Conservation (phyloP, 148 eudicot genomes). For the Vaccinium corymbosum region DNA sequence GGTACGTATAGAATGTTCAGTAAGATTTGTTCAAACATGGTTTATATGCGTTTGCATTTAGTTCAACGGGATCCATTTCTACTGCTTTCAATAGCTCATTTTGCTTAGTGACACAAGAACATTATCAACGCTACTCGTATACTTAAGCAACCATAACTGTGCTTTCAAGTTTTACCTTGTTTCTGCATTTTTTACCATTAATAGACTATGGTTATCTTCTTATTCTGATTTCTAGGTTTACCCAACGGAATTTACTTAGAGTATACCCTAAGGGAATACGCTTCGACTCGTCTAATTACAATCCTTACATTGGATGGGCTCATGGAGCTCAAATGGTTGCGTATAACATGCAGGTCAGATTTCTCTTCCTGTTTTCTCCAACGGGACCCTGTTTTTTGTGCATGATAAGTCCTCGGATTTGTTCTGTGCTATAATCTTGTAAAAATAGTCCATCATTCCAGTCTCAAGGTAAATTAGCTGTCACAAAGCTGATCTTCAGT, state of each 20-base stretch:
- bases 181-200: not conserved
- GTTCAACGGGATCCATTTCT: not conserved
- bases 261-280: slow-evolving; percentile 61
- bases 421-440: not conserved
- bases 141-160: not conserved
- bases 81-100: not conserved
- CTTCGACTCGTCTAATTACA: slow-evolving; percentile 57
- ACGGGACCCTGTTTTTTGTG: not conserved
- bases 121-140: not conserved
- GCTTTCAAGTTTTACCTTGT: not conserved
- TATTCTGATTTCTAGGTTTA: slow-evolving; percentile 43
- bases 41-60: not conserved
- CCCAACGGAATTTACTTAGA: slow-evolving; percentile 63
- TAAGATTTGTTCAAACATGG: not conserved
- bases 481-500: not conserved
- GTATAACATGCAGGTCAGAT: slow-evolving; percentile 64
- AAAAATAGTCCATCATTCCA: not conserved
- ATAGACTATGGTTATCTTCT: not conserved
- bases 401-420: slow-evolving; percentile 5
- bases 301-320: slow-evolving; percentile 58
- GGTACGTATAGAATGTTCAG: slow-evolving; percentile 24
- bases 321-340: slow-evolving; percentile 91
- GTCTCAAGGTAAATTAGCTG: not conserved
- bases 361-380: not conserved
- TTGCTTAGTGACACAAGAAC: not conserved